These are phyloP conservation scores for Sparassis latifolia DNA, from an alignment of 1,284 basidiomycete genomes.

Conservation along the genomic window DNA sequence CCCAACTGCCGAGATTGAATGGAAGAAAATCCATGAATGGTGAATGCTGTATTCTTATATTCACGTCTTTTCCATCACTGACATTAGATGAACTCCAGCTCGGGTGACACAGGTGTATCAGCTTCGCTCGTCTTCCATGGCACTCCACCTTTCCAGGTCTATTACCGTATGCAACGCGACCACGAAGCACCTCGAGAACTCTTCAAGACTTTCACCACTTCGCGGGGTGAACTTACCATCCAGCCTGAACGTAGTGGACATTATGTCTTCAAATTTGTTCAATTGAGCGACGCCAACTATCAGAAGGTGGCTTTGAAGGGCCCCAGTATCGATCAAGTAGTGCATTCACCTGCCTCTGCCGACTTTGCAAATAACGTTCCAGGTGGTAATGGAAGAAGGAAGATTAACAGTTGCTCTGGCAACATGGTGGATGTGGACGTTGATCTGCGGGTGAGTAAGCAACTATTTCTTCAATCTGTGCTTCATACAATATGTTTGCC, in stretches of 20 bases:
- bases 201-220: constrained; percentile 58
- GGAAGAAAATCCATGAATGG: constrained; percentile 92
- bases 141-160: constrained; percentile 82
- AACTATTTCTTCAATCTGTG: neutral
- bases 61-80: neutral
- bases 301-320: constrained; percentile 64
- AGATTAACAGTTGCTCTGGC: constrained; percentile 71
- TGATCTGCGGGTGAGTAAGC: constrained; percentile 57
- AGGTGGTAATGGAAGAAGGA: constrained; percentile 40
- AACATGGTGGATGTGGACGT: constrained; percentile 70
- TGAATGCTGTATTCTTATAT: constrained; percentile 24
- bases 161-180: constrained; percentile 73
- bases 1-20: constrained; percentile 80
- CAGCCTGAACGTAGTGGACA: constrained; percentile 87
- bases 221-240: constrained; percentile 80
- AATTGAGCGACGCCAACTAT: constrained; percentile 85
- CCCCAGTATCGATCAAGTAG: constrained; percentile 74
- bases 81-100: constrained; percentile 41
- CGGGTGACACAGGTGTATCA: constrained; percentile 89
- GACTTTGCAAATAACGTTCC: constrained; percentile 52
- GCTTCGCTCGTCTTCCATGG: constrained; percentile 86
- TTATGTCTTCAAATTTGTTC: constrained; percentile 81
- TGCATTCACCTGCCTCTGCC: constrained; percentile 83
- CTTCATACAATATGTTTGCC: neutral
- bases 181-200: constrained; percentile 53